A percentile compares a stretch with the other conserved stretches of the same genome.
Evolutionary conservation across 2,329 filamentous ascomycete genomes (phyloP).

Genomic region (Coleophoma crateriformis): DNA sequence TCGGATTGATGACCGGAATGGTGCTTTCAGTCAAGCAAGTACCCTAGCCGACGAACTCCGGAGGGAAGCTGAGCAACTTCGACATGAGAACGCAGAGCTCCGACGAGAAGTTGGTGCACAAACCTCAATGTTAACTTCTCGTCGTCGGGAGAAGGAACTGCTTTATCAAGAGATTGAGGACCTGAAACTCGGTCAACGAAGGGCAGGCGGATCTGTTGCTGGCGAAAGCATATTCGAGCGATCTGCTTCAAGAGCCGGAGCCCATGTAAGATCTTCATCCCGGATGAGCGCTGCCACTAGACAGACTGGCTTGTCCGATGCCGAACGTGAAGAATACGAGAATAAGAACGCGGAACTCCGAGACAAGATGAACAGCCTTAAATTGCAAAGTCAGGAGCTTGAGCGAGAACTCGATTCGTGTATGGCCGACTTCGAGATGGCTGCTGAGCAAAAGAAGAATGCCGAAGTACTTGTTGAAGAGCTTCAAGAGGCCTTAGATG

Average conservation of each 20-base stretch:
- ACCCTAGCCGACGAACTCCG: conserved; percentile 73
- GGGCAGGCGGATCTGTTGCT: conserved; percentile 60
- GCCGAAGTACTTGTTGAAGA: conserved; percentile 52
- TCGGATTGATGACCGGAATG: conserved; percentile 40
- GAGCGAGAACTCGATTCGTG: conserved; percentile 76
- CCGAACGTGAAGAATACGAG: conserved; percentile 81
- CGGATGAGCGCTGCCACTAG: conserved; percentile 45
- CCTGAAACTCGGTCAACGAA: conserved; percentile 79
- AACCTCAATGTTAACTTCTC: conserved; percentile 93
- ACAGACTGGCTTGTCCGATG: conserved; percentile 52
- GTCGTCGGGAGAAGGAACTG: conserved; percentile 90
- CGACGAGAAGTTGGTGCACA: conserved; percentile 91
- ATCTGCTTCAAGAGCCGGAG: conserved; percentile 73
- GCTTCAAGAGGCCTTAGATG: conserved; percentile 77
- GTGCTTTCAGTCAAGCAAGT: conserved; percentile 51
- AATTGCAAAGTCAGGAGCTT: conserved; percentile 84
- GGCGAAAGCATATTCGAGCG: conserved; percentile 90
- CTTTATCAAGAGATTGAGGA: conserved; percentile 97
- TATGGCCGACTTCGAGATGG: conserved; percentile 71
- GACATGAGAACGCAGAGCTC: conserved; percentile 88
- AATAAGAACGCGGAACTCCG: conserved; percentile 76
- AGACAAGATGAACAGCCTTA: conserved; percentile 80
- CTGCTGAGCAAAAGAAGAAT: conserved; percentile 57
- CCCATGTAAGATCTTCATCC: conserved; percentile 65
- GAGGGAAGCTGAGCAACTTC: conserved; percentile 66